Conservation (phyloP, 805 yeast genomes). For the Myxozyma neglecta region DNA sequence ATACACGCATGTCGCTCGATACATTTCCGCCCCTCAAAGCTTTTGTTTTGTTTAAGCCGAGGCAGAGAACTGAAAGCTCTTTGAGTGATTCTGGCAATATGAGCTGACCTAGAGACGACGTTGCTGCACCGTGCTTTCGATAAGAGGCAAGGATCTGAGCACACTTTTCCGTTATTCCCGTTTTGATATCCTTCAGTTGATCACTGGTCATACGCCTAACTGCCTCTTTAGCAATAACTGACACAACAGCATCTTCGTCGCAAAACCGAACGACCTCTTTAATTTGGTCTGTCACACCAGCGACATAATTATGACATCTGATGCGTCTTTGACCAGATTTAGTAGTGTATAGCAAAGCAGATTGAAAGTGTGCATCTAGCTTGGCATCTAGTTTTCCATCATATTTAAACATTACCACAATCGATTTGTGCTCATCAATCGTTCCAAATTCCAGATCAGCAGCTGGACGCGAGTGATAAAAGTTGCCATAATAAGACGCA, state of each 20-base stretch:
- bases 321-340: constrained; percentile 74
- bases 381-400: constrained; percentile 72
- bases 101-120: constrained; percentile 57
- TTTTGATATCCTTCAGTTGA: constrained; percentile 49
- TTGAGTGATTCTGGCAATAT: constrained; percentile 79
- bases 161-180: constrained; percentile 54
- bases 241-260: constrained; percentile 67
- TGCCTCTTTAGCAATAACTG: constrained; percentile 47
- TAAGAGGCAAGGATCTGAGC: constrained; percentile 61
- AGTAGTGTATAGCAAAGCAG: constrained; percentile 83
- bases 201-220: constrained; percentile 26
- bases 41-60: constrained; percentile 67
- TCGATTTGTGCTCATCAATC: constrained; percentile 59
- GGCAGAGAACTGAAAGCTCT: constrained; percentile 64
- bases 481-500: constrained; percentile 66
- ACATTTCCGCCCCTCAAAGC: constrained; percentile 56
- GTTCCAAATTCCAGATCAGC: constrained; percentile 72
- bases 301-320: constrained; percentile 79
- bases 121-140: constrained; percentile 47
- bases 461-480: constrained; percentile 39
- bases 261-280: constrained; percentile 74
- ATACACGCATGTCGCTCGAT: constrained; percentile 64
- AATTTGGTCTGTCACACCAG: constrained; percentile 73
- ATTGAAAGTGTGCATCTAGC: constrained; percentile 85
- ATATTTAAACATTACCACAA: constrained; percentile 70